A percentile compares a stretch with the other conserved stretches of the same genome.
These are phyloP conservation scores for Ceratobasidium sp. DNA, from an alignment of 1,284 basidiomycete genomes.

Conservation along the genomic window DNA sequence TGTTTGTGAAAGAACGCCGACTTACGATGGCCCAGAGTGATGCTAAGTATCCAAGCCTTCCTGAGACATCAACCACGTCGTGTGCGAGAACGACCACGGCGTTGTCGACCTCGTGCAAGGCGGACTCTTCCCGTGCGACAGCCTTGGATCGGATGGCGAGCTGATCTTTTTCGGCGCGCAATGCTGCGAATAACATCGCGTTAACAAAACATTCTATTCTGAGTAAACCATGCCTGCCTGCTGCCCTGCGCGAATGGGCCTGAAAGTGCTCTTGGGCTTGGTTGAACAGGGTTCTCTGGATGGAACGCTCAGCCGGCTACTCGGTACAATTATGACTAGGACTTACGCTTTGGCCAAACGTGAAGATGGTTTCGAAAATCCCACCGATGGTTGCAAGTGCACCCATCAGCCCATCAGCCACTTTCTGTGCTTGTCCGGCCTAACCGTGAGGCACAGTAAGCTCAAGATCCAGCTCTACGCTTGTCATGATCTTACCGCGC, in stretches of 20 bases:
- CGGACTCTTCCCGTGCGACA: not conserved
- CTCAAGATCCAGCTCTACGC: not conserved
- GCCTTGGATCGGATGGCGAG: not conserved
- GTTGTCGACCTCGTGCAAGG: not conserved
- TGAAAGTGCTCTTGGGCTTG: constrained; percentile 14
- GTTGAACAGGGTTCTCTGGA: constrained; percentile 6
- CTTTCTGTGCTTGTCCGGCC: not conserved
- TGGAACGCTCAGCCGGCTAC: not conserved
- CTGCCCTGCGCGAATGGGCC: constrained; percentile 11
- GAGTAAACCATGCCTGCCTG: constrained; percentile 1
- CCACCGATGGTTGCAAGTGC: not conserved
- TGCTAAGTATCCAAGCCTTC: constrained; percentile 5
- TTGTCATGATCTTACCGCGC: constrained; percentile 3
- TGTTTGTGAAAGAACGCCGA: not conserved
- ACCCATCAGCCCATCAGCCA: not conserved
- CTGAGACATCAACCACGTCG: constrained; percentile 13
- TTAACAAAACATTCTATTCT: constrained; percentile 9
- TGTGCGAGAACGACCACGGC: not conserved
- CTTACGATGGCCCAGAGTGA: constrained; percentile 4
- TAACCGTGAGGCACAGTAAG: not conserved
- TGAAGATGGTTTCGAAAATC: constrained; percentile 9
- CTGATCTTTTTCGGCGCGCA: constrained; percentile 1
- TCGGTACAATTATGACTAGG: constrained; percentile 1
- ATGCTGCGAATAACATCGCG: not conserved
- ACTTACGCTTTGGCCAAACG: constrained; percentile 20